Evolutionary conservation across 208 protist species (phyloP).

Genomic region (Trypanosoma cruzi): DNA sequence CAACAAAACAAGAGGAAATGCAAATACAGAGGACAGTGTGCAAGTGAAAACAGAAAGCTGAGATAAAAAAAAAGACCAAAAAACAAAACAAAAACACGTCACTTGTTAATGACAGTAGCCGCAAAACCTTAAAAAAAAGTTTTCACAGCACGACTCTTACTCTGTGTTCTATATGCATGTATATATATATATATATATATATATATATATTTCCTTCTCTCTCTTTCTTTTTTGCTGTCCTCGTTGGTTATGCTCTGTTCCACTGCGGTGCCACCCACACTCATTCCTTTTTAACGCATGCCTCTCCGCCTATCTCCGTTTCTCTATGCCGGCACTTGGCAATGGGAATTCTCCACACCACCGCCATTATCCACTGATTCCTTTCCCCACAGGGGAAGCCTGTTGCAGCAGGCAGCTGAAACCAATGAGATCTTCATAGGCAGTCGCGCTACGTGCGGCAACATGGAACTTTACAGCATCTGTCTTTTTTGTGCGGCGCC

Average conservation of each 20-base stretch:
- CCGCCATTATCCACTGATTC: neutral
- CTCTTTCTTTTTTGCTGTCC: neutral
- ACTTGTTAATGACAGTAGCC: neutral
- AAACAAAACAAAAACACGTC: neutral
- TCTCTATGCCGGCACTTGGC: neutral
- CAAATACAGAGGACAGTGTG: neutral
- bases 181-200: conserved; percentile 25
- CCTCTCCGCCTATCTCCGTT: neutral
- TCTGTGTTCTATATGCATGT: neutral
- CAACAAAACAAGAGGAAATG: too few species aligned
- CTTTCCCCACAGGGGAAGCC: neutral
- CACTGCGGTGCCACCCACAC: neutral
- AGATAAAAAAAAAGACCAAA: neutral
- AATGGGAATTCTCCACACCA: neutral
- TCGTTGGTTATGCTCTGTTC: neutral
- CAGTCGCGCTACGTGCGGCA: conserved; percentile 18
- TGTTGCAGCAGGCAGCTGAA: conserved; percentile 34
- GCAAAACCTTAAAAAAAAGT: neutral
- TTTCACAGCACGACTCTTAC: neutral
- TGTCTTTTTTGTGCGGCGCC: conserved; percentile 39
- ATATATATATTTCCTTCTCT: neutral
- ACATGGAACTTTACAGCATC: conserved; percentile 34
- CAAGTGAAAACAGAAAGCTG: neutral
- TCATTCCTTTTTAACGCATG: neutral
- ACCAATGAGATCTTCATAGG: conserved; percentile 38